A percentile compares a stretch with the other conserved stretches of the same genome.
These are phyloP conservation scores for Cytospora chrysosperma DNA, from an alignment of 2,329 filamentous ascomycete species.

Conservation along the genomic window DNA sequence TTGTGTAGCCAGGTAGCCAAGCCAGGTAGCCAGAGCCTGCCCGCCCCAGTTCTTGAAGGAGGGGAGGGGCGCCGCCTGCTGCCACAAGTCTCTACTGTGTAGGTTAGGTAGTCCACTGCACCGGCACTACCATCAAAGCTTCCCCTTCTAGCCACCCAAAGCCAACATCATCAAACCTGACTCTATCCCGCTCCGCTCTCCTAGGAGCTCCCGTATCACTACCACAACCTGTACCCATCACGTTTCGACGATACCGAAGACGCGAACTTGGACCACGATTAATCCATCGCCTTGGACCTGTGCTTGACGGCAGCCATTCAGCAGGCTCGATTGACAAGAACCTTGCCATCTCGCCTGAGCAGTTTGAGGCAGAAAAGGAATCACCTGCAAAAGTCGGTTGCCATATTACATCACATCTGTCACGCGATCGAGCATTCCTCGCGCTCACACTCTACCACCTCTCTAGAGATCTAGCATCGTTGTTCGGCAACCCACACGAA, in stretches of 20 bases:
- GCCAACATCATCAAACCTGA: conserved; percentile 21
- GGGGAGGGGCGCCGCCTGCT: conserved; percentile 14
- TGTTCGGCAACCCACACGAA: conserved; percentile 13
- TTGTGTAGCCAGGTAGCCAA: neutral
- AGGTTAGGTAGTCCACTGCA: conserved; percentile 1
- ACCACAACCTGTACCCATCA: conserved; percentile 15
- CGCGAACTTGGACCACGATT: conserved; percentile 9
- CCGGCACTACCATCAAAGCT: conserved; percentile 18
- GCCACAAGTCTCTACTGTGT: neutral
- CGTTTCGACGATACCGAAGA: conserved; percentile 13
- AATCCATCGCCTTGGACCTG: conserved; percentile 2
- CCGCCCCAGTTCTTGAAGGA: conserved; percentile 17
- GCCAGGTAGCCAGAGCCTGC: neutral
- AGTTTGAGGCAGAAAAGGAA: conserved; percentile 21
- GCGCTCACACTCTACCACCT: conserved; percentile 17
- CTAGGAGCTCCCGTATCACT: conserved; percentile 21
- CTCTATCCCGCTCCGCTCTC: conserved; percentile 22
- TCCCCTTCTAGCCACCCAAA: conserved; percentile 8
- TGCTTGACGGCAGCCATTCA: conserved; percentile 2
- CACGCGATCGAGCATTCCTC: conserved; percentile 23
- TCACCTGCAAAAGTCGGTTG: conserved; percentile 26
- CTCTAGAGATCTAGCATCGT: conserved; percentile 2
- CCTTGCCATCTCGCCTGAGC: conserved; percentile 9
- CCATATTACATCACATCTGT: conserved; percentile 24
- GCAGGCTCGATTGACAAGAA: conserved; percentile 13